Evolutionary conservation across 1,284 basidiomycete genomes (phyloP).

Genomic region (Cryptococcus hybrid): DNA sequence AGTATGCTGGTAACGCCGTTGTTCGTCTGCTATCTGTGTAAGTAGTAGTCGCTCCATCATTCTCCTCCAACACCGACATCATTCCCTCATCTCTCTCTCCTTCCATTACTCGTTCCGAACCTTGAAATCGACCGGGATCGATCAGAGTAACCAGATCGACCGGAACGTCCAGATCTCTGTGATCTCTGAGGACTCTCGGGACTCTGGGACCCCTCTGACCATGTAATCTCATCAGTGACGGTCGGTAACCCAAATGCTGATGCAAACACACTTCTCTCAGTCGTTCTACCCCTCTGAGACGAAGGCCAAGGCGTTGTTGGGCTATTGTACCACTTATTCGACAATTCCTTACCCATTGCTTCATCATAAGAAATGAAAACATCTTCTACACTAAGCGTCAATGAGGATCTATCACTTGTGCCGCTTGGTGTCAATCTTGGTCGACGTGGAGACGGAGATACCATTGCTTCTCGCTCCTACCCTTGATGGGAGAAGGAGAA

Average conservation of each 20-base stretch:
- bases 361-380: constrained; percentile 24
- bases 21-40: constrained; percentile 6
- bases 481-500: neutral
- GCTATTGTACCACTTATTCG: constrained; percentile 13
- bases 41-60: constrained; percentile 3
- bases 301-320: constrained; percentile 1
- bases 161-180: too few species aligned
- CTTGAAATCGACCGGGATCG: too few species aligned
- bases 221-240: too few species aligned
- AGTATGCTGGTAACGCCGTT: constrained; percentile 22
- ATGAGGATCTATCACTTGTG: neutral
- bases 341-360: constrained; percentile 12
- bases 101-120: too few species aligned
- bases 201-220: too few species aligned
- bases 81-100: constrained; percentile 4
- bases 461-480: constrained; percentile 1
- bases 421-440: neutral
- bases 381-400: constrained; percentile 4
- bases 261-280: too few species aligned
- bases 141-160: too few species aligned
- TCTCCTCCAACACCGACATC: constrained; percentile 4
- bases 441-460: neutral
- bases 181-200: too few species aligned
- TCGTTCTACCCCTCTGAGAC: too few species aligned
- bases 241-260: too few species aligned